Base-by-base conservation (phyloP, 345 rosid species). In the Ceriops tagal region DNA sequence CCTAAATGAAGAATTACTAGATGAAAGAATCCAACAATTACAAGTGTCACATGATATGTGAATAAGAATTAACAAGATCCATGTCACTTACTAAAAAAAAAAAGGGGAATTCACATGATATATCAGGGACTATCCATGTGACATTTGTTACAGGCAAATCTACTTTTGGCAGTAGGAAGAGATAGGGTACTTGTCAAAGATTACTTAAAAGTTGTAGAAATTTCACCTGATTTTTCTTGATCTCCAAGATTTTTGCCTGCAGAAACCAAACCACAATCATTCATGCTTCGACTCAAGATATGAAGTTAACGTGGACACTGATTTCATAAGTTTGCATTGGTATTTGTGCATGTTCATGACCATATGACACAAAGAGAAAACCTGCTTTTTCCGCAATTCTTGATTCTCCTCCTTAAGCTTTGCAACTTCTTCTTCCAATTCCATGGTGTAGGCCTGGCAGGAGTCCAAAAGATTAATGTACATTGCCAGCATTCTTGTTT, bases 381-480 rank as follows among this genome's bases (percentile, higher is more conserved):
- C 99, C 87, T 88, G 96, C 76, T 90, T 92, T 83, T 82, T 83
- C 74, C 34, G 78, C 78, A 96, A 70, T 73, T 83, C 84, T 55
- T 92, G 73, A 20, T 92, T 96, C 75, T 92, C 98, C 79, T 88
- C 91, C 62, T 92, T 92, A 53, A 92, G 74, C 80, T 89, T 90
- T 16, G 91, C 91, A 66, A 90, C 83, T 85, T 96, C 98, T 53
- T 88, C 92, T 89, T 96, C 98, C 81, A 96, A 80, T 75, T 96
- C 98, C 88, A 73, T 85, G 1, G 99, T 96, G 72, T 92, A 95
- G 70, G 97, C 99, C 99, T 95, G 74, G 35, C 32, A 73, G 16
- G 72, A 73, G 67, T 67, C 58, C 62, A 71, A 53, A 56, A 72
- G 52, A 61, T 8, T 32, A 62, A 32, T 26, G 4, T 34, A 30